Conservation (phyloP, 495 filamentous ascomycete genomes). For the Lophium mytilinum region DNA sequence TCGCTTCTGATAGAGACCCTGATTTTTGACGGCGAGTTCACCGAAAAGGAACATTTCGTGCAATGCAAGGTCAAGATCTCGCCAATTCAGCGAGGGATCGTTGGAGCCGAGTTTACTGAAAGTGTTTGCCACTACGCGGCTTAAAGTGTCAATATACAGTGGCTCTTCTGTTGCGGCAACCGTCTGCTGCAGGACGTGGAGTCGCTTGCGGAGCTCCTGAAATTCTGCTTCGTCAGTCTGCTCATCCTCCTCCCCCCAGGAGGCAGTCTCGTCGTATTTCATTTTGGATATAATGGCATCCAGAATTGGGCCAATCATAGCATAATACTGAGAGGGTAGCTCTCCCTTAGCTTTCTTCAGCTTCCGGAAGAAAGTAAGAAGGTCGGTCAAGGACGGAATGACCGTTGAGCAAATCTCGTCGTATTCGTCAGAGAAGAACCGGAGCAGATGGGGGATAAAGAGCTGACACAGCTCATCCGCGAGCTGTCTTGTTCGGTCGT, state of each 20-base stretch:
- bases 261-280: constrained; percentile 89
- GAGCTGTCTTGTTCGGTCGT: constrained; percentile 45
- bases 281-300: constrained; percentile 90
- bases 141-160: constrained; percentile 79
- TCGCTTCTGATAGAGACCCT: constrained; percentile 74
- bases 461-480: constrained; percentile 69
- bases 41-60: constrained; percentile 97
- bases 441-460: constrained; percentile 77
- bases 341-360: constrained; percentile 52
- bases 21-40: constrained; percentile 76
- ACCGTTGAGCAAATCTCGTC: constrained; percentile 95
- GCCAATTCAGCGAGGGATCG: constrained; percentile 75
- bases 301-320: constrained; percentile 76
- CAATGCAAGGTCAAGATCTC: constrained; percentile 90
- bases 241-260: constrained; percentile 90
- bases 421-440: constrained; percentile 95
- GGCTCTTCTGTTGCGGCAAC: constrained; percentile 76
- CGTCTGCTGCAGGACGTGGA: constrained; percentile 84
- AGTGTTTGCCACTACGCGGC: constrained; percentile 69
- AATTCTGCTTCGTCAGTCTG: constrained; percentile 98
- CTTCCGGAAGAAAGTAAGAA: constrained; percentile 80
- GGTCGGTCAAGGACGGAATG: constrained; percentile 81
- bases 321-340: constrained; percentile 57
- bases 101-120: constrained; percentile 67
- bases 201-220: constrained; percentile 78